Evolutionary conservation across 2,329 filamentous ascomycete species (phyloP).

Genomic region (Macrophomina phaseolina): DNA sequence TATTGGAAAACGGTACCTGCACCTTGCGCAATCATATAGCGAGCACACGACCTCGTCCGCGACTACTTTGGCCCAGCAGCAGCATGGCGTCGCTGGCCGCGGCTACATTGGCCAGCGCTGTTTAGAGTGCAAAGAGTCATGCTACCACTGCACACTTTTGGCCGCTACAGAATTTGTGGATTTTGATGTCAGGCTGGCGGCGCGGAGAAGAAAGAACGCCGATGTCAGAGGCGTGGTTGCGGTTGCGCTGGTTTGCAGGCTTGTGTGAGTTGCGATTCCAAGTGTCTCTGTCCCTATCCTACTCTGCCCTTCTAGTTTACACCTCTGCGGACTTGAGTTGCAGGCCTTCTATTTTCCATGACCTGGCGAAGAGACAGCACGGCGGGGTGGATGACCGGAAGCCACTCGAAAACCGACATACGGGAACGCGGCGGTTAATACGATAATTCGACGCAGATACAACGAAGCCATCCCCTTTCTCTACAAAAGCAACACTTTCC

Average conservation of each 20-base stretch:
- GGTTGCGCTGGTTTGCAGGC: neutral
- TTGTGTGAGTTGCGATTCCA: constrained; percentile 17
- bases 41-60: neutral
- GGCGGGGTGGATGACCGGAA: neutral
- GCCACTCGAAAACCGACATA: neutral
- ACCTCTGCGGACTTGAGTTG: neutral
- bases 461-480: constrained; percentile 24
- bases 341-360: neutral
- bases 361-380: neutral
- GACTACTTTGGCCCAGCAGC: constrained; percentile 5
- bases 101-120: constrained; percentile 11
- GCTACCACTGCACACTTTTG: constrained; percentile 17
- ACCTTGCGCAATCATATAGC: constrained; percentile 13
- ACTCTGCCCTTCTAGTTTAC: neutral
- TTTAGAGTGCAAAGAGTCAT: constrained; percentile 6
- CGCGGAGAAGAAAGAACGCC: constrained; percentile 4
- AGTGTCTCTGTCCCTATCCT: neutral
- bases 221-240: constrained; percentile 12
- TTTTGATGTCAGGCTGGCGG: constrained; percentile 8
- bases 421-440: constrained; percentile 9
- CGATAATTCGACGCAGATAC: constrained; percentile 14
- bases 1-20: constrained; percentile 13
- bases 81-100: neutral
- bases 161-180: constrained; percentile 9
- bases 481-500: constrained; percentile 25